A percentile compares a stretch with the other conserved stretches of the same genome.
Evolutionary conservation across 192 early-diverging fungal species (phyloP).

Genomic region (Pilobolus umbonatus): DNA sequence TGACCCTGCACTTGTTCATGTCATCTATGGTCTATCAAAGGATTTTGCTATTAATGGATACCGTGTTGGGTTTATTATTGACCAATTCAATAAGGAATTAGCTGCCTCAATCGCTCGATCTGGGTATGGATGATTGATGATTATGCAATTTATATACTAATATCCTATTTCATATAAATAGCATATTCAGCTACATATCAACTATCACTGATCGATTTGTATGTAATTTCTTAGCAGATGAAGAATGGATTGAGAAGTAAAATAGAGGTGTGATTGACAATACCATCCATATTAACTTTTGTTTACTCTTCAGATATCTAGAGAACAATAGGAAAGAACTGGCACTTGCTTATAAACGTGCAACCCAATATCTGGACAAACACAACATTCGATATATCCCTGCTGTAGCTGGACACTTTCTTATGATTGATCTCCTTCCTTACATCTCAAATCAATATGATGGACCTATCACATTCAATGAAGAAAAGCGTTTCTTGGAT

Average conservation of each 20-base stretch:
- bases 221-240: slow-evolving; percentile 51
- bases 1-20: slow-evolving; percentile 58
- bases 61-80: slow-evolving; percentile 60
- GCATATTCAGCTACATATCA: slow-evolving; percentile 61
- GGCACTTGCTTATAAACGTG: slow-evolving; percentile 42
- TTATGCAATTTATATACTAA: neutral
- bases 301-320: slow-evolving; percentile 36
- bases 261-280: neutral
- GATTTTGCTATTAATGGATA: slow-evolving; percentile 79
- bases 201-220: slow-evolving; percentile 54
- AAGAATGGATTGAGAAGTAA: slow-evolving; percentile 47
- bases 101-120: slow-evolving; percentile 29
- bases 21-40: slow-evolving; percentile 80
- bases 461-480: slow-evolving; percentile 23
- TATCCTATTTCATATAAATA: slow-evolving; percentile 8
- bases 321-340: slow-evolving; percentile 52
- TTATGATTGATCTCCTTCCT: slow-evolving; percentile 58
- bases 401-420: slow-evolving; percentile 67
- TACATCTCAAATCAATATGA: slow-evolving; percentile 8
- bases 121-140: slow-evolving; percentile 27
- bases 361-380: slow-evolving; percentile 37
- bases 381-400: slow-evolving; percentile 51
- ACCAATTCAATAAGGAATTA: slow-evolving; percentile 55
- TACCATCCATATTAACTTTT: neutral
- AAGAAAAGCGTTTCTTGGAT: slow-evolving; percentile 49